Base-by-base conservation (phyloP, 2,329 filamentous ascomycete species). In the Aureobasidium sp. region DNA sequence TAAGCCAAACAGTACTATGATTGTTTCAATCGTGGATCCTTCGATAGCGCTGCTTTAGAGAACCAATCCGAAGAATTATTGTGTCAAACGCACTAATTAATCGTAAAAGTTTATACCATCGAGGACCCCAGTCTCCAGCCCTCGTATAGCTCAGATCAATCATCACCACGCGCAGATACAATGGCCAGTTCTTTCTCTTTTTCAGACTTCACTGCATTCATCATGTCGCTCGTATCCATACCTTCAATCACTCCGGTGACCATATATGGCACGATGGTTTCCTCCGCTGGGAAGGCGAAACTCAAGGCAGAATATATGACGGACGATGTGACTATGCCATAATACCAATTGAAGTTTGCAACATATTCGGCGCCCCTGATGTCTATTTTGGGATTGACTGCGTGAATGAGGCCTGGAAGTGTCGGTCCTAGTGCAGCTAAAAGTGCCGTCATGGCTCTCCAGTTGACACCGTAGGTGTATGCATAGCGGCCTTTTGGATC, bases 281-380 rank as follows among this genome's bases (percentile, higher is more conserved):
- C 39, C 19, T 19, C 52, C 3, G 32, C 4, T 3, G 54, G 54
- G 14, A 44, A 55, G 6, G 32, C 7, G 40, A 32, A 47, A 8
- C 45, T 37, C 32, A 84, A 59, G 0, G 55, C 59, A 2, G 77
- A 66, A 64, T 85, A 85, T 0, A 84, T 71, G 1, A 79, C 35
- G 22, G 77, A 74, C 14, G 76, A 79, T 0, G 66, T 69, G 6
- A 77, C 69, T 59, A 85, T 85, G 0, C 81, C 81, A 40, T 83
- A 71, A 24, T 85, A 63, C 80, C 81, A 85, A 14, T 81, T 80
- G 60, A 85, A 81, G n/a, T 74, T 73, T 61, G 60, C 61, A 11
- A 63, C 27, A 40, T 61, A 38, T 24, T 48, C 53, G 6, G 56
- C 56, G 11, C 58, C 57, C 1, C 37, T 38, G 8, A 45, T 55